Conservation (phyloP, 805 yeast genomes). For the Sugiyamaella chiloensis region DNA sequence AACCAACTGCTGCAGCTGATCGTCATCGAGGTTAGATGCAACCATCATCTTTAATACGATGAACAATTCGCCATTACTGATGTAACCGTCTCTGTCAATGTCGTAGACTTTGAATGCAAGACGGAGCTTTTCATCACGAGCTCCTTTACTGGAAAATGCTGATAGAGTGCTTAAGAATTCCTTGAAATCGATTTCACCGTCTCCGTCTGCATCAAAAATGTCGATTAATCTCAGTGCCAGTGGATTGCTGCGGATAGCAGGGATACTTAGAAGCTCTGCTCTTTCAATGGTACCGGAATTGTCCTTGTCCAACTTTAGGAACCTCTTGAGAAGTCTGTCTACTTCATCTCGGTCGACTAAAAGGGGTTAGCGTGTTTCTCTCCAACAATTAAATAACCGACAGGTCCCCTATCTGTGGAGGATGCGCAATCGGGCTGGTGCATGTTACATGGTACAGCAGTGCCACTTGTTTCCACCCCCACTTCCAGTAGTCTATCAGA, state of each 20-base stretch:
- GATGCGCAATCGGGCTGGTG: too few relatives aligned
- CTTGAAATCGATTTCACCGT: constrained; percentile 92
- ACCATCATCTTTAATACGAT: constrained; percentile 96
- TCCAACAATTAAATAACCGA: background rate
- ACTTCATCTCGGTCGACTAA: constrained; percentile 83
- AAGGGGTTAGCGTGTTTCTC: too few relatives aligned
- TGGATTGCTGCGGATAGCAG: constrained; percentile 89
- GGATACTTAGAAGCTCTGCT: constrained; percentile 85
- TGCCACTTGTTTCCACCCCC: too few relatives aligned
- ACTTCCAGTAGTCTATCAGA: too few relatives aligned
- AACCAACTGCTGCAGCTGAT: constrained; percentile 92
- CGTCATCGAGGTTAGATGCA: constrained; percentile 81
- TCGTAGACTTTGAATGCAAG: constrained; percentile 95
- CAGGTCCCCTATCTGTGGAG: background rate
- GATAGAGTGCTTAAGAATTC: constrained; percentile 87
- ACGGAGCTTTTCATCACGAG: constrained; percentile 72
- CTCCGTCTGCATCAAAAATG: constrained; percentile 88
- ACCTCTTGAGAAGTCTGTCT: constrained; percentile 84
- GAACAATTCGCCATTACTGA: constrained; percentile 92
- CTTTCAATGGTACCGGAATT: constrained; percentile 89
- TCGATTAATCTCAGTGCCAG: constrained; percentile 87
- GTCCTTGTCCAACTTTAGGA: constrained; percentile 92
- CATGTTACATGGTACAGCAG: too few relatives aligned
- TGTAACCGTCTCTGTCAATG: constrained; percentile 90
- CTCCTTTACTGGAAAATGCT: constrained; percentile 81